Conservation (phyloP, 2,329 filamentous ascomycete species). For the Colletotrichum brevisporum region DNA sequence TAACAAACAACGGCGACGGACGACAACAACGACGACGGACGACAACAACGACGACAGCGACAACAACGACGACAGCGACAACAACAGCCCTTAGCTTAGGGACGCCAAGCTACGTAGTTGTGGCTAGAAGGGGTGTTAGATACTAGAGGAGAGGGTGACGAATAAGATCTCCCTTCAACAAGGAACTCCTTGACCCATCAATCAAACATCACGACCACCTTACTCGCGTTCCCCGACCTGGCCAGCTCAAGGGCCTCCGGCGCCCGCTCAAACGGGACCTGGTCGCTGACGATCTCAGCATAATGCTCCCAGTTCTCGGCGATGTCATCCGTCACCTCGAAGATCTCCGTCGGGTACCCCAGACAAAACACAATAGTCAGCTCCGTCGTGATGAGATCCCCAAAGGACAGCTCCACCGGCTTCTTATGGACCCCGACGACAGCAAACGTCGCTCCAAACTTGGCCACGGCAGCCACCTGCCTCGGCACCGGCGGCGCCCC, state of each 20-base stretch:
- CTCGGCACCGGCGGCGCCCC: slow-evolving; percentile 18
- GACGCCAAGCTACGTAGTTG: too few species aligned
- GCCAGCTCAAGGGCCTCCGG: slow-evolving; percentile 21
- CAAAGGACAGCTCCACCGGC: slow-evolving; percentile 16
- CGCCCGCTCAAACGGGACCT: slow-evolving; percentile 14
- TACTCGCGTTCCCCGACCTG: slow-evolving; percentile 21
- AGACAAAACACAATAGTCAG: slow-evolving; percentile 24
- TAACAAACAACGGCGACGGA: too few species aligned
- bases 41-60: too few species aligned
- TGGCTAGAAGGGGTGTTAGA: too few species aligned
- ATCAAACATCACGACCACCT: slow-evolving; percentile 28
- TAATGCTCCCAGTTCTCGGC: slow-evolving; percentile 28
- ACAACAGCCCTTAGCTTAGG: too few species aligned
- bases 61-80: too few species aligned
- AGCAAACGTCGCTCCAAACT: slow-evolving; percentile 6
- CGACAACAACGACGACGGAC: too few species aligned
- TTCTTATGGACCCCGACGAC: slow-evolving; percentile 22
- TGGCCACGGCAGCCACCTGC: slow-evolving; percentile 10
- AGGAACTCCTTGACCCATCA: background rate
- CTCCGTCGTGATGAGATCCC: slow-evolving; percentile 11
- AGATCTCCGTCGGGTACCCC: slow-evolving; percentile 29
- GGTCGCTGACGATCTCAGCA: slow-evolving; percentile 25
- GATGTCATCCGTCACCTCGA: slow-evolving; percentile 25
- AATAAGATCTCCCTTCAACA: too few species aligned
- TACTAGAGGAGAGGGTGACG: too few species aligned